Evolutionary conservation across 768 basidiomycete species (phyloP).

Genomic region (Lanmaoa rubissima): DNA sequence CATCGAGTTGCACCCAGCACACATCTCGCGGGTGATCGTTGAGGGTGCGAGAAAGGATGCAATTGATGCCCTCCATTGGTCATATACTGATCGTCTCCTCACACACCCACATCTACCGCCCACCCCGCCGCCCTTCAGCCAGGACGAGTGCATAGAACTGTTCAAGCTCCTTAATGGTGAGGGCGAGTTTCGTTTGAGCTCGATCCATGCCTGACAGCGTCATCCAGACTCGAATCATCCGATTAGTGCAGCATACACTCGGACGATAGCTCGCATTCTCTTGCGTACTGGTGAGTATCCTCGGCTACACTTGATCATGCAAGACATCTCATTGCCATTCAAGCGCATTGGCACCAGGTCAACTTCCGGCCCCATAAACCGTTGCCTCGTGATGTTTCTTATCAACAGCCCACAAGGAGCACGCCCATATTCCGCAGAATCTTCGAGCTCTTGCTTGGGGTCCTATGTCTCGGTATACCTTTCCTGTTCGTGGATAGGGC

Average conservation of each 20-base stretch:
- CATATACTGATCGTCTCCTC: conserved; percentile 75
- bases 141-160: conserved; percentile 76
- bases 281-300: conserved; percentile 58
- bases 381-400: conserved; percentile 52
- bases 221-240: conserved; percentile 20
- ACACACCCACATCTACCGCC: conserved; percentile 47
- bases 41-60: conserved; percentile 61
- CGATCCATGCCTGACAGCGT: not conserved
- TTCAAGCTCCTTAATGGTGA: conserved; percentile 50
- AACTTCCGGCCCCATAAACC: conserved; percentile 69
- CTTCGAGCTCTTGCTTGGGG: conserved; percentile 57
- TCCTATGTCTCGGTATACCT: conserved; percentile 75
- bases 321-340: conserved; percentile 2
- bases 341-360: conserved; percentile 66
- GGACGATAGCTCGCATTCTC: conserved; percentile 66
- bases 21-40: conserved; percentile 51
- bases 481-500: conserved; percentile 66
- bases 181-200: not conserved
- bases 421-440: conserved; percentile 47
- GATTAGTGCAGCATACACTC: conserved; percentile 48
- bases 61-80: conserved; percentile 75
- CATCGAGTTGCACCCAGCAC: conserved; percentile 77
- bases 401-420: conserved; percentile 27
- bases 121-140: conserved; percentile 64
- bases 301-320: not conserved